Evolutionary conservation across 345 rosid genomes (phyloP), one percentile per base, ranked within the genome.

Genomic region (Rhizophora apiculata): DNA sequence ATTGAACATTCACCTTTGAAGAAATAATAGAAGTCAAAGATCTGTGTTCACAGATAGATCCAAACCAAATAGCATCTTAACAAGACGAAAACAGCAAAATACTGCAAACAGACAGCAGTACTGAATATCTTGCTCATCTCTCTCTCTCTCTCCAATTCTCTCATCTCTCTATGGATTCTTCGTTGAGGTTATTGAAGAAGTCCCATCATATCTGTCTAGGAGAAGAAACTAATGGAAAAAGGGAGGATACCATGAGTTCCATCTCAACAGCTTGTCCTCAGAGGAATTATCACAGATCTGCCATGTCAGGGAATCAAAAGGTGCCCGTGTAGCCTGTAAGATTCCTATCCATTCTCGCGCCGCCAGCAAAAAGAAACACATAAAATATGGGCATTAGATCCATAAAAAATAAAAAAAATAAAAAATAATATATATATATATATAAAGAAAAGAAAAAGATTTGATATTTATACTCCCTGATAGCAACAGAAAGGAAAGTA

Each of bases 271-370:
- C 57, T 36, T 8, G 49, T 61, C 70, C n/a, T 65, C 74, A 31
- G 36, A 73, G 62, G 72, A 74, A 67, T 74, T 74, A 70, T 72
- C 68, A 65, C 51, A 77, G 85, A 82, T 82, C 81, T 79, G 76
- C 77, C 64, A 67, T 66, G 77, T 70, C 61, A 75, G 56, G 52
- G 11, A 31, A 51, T 2, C 56, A 49, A 60, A 52, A 21, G 56
- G 36, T 55, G 65, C 68, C 68, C 68, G 20, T 29, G 56, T 11
- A 67, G 31, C 65, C 62, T 52, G 26, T 36, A 16, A 70, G 65
- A 75, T 72, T 59, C 46, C 51, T 55, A 27, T 19, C 2, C 49
- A 7, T 29, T 65, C 59, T n/a, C 74, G 39, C 67, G 69, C 63
- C 66, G 66, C 61, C 36, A n/a, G 22, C 27, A 8, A 32, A 31